Base-by-base conservation (phyloP, 139 green algal species). In the Chlorella ohadii region DNA sequence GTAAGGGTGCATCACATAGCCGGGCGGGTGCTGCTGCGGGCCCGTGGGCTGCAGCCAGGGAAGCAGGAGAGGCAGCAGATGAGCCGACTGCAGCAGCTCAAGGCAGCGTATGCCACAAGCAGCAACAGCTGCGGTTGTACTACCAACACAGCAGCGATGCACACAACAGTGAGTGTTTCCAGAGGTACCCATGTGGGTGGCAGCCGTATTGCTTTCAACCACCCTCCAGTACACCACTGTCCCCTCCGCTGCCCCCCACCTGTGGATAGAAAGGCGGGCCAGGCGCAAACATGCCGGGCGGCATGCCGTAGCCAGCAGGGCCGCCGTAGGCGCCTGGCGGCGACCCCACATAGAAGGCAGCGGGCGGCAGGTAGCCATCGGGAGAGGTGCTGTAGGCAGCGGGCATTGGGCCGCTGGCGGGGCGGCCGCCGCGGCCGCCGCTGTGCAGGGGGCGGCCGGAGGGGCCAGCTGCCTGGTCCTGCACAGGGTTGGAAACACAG, bases 1-100 rank as follows among this genome's bases (percentile, higher is more conserved):
- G 74, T 81, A 81, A 22, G 51, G 74, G 55, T 67, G 74, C 74
- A 81, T 55, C 55, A 81, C 67, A 47, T 38, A 81, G 55, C 70
- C 70, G 33, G 31, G 47, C 72, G 51, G 74, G 55, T 68, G 74
- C 6, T 47, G 25, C 25, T 56, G 70, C 27, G 22, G 38, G 39
- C 68, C 68, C 38, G 57, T 34, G 23, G 36, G 38, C 68, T 76
- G 68, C 68, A 34, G 38, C 7, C 33, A 34, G 67, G 36, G 36
- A 17, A 1, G 63, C 51, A 38, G 63, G 63, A 38, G 38, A 9
- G 39, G 70, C 12, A 23, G 41, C n/a, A n/a, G n/a, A n/a, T n/a
- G n/a, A n/a, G n/a, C n/a, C n/a, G 70, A 9, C 22, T 0, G 68
- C 51, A 59, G 51, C 51, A 22, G 51, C 15, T 51, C 7, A 51